Evolutionary conservation across 345 rosid species (phyloP), one percentile per base, ranked within the genome.

Genomic region (Hevea brasiliensis): DNA sequence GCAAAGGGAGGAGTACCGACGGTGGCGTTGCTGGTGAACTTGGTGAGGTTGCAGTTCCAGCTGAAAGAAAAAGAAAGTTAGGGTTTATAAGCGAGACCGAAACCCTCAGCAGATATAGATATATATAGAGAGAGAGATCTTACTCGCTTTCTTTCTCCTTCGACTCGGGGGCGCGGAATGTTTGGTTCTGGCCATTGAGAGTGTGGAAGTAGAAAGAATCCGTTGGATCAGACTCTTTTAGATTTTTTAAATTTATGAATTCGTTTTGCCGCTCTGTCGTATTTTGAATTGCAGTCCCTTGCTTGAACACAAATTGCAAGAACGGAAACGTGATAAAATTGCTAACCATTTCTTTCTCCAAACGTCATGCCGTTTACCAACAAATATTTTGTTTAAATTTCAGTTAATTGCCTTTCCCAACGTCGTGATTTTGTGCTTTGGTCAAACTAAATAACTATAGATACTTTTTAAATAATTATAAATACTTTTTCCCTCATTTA

Each of bases 101-200:
- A 66, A 59, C n/a, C 11, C 50, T 9, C 14, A 41, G 50, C n/a
- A 7, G 40, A 27, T 8, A 29, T n/a, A n/a, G 27, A 12, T 21
- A 29, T 3, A 74, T 32, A 74, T 7, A 50, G 47, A 48, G 18
- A 17, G 20, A 27, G 45, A 54, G 56, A 47, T 47, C 37, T 59
- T 10, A 75, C 79, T 54, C 3, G 74, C 11, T 54, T 54, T 44
- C 23, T 11, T 68, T 10, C 50, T 65, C 15, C 12, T 9, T 14
- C 21, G 17, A 35, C 18, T 15, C 42, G 63, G 79, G 14, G 18
- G 10, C 17, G 74, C 74, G 4, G 11, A 18, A 21, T 27, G 65
- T 13, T 76, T 76, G 24, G 32, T 7, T 63, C 79, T 76, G 21
- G 79, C 79, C 79, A 76, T 76, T 3, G 65, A 41, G 12, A 27